phyloP scores from a whole-genome alignment of 441 rosid genomes.

The Melastoma candidum region DNA sequence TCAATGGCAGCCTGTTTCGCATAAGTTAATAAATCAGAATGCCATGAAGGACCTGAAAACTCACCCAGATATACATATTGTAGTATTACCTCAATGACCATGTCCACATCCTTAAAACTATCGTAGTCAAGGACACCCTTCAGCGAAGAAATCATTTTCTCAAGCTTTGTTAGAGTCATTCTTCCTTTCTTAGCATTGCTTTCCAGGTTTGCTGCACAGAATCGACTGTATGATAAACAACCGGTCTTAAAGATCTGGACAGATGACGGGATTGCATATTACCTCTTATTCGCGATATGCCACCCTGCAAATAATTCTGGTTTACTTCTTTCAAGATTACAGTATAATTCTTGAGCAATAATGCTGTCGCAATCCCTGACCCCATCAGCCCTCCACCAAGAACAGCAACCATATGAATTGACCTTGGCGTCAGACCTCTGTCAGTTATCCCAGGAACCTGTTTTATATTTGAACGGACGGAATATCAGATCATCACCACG shows the following conservation, averaged over 20 bases:
- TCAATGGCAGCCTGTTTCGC: too few species aligned
- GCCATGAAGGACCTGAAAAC: too few species aligned
- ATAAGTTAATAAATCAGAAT: too few species aligned
- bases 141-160: conserved; percentile 2
- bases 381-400: conserved; percentile 28
- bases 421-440: conserved; percentile 19
- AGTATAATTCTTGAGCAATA: conserved; percentile 17
- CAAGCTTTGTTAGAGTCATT: conserved; percentile 1
- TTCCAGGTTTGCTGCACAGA: conserved; percentile 4
- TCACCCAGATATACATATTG: not conserved
- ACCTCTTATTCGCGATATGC: conserved; percentile 18
- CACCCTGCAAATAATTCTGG: conserved; percentile 18
- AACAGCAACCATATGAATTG: conserved; percentile 22
- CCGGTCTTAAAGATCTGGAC: not conserved
- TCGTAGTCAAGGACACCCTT: conserved; percentile 6
- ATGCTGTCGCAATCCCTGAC: conserved; percentile 22
- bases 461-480: not conserved
- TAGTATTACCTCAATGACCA: conserved; percentile 6
- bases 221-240: not conserved
- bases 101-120: conserved; percentile 4
- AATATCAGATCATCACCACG: too few species aligned
- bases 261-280: not conserved
- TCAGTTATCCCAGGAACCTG: conserved; percentile 25
- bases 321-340: conserved; percentile 25
- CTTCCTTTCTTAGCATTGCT: conserved; percentile 5